Conservation (phyloP, 2,329 filamentous ascomycete species). For the Cordyceps farinosa region DNA sequence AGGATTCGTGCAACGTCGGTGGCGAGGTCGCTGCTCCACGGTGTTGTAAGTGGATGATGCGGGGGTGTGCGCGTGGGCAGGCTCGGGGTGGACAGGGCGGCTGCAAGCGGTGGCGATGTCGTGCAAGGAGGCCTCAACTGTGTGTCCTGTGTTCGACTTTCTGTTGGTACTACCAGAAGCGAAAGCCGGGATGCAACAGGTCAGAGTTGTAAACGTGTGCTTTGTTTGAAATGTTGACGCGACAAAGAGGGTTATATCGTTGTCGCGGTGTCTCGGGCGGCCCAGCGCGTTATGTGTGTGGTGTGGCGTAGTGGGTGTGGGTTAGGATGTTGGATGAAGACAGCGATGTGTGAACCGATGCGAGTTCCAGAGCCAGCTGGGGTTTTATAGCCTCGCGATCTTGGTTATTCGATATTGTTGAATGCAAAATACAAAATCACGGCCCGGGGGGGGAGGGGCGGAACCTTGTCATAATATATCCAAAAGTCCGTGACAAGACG, state of each 20-base stretch:
- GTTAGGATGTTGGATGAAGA: neutral
- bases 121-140: neutral
- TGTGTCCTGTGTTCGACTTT: neutral
- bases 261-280: slow-evolving; percentile 7
- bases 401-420: neutral
- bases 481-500: neutral
- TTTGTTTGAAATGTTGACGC: neutral
- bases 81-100: neutral
- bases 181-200: neutral
- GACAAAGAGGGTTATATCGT: neutral
- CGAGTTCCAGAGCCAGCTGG: slow-evolving; percentile 12
- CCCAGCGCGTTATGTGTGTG: neutral
- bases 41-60: slow-evolving; percentile 16
- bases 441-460: neutral
- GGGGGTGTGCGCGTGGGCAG: slow-evolving; percentile 7
- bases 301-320: neutral
- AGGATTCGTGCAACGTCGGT: slow-evolving; percentile 8
- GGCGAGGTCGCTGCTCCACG: slow-evolving; percentile 15
- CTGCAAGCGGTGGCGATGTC: slow-evolving; percentile 3
- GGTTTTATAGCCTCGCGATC: neutral
- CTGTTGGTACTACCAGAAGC: neutral
- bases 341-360: neutral
- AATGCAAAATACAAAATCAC: neutral
- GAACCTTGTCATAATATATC: slow-evolving; percentile 9
- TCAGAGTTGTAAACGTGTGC: neutral